Percentiles rank a stretch among this genome's conserved stretches.
Evolutionary conservation across 352 stramenopile genomes (phyloP).

Genomic region (Pythium scleroteichum): DNA sequence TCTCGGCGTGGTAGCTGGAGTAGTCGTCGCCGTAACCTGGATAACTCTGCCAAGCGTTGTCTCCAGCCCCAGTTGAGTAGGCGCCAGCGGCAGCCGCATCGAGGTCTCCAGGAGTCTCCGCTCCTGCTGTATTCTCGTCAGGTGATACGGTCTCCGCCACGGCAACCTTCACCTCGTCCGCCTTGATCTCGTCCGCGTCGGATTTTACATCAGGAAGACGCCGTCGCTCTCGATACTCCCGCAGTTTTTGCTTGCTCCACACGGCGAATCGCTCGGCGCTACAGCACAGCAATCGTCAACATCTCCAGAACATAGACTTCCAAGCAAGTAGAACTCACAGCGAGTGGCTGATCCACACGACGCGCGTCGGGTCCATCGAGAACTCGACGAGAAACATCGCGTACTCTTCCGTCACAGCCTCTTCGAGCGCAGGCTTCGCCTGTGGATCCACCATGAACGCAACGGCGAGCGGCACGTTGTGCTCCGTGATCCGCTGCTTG

Average conservation of each 20-base stretch:
- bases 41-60: not conserved
- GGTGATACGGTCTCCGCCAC: not conserved
- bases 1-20: conserved; percentile 8
- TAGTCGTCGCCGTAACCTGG: conserved; percentile 15
- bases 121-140: not conserved
- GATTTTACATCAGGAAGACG: not conserved
- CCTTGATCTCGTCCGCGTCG: not conserved
- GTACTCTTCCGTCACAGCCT: conserved; percentile 31
- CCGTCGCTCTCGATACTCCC: conserved; percentile 11
- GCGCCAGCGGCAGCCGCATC: not conserved
- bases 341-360: conserved; percentile 69
- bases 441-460: not conserved
- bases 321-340: conserved; percentile 36
- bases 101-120: not conserved
- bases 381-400: conserved; percentile 70
- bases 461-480: conserved; percentile 11
- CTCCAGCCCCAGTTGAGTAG: not conserved
- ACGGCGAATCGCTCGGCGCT: conserved; percentile 29
- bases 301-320: not conserved
- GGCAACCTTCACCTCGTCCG: not conserved
- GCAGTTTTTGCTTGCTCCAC: conserved; percentile 23
- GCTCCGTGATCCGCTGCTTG: conserved; percentile 40
- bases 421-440: no score
- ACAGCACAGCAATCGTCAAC: conserved; percentile 6
- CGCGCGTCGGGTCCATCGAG: conserved; percentile 56